These are phyloP conservation scores for Cucurbita moschata DNA, from an alignment of 306 rosid genomes.

Conservation along the genomic window DNA sequence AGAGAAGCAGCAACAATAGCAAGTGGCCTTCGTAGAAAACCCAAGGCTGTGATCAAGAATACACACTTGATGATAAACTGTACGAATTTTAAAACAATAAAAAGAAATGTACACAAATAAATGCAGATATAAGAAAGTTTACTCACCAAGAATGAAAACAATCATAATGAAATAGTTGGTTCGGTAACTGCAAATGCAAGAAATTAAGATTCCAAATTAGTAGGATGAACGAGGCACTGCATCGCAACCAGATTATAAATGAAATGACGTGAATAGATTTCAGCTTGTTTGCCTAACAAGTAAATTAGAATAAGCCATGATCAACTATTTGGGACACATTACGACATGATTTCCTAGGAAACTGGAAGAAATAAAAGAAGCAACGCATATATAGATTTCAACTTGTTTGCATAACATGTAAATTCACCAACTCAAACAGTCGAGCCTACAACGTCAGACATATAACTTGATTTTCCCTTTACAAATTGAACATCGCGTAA, in stretches of 20 bases:
- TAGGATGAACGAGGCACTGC: not conserved
- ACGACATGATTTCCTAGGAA: not conserved
- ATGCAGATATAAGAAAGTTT: not conserved
- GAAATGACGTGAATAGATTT: not conserved
- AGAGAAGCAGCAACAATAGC: conserved; percentile 70
- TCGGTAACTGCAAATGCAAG: conserved; percentile 55
- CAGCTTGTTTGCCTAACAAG: not conserved
- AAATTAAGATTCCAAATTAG: not conserved
- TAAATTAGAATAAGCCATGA: not conserved
- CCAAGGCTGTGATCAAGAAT: conserved; percentile 51
- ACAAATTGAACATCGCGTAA: not conserved
- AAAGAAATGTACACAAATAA: not conserved
- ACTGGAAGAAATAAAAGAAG: not conserved
- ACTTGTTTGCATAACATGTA: not conserved
- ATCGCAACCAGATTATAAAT: not conserved
- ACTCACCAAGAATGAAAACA: conserved; percentile 58
- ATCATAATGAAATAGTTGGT: conserved; percentile 90
- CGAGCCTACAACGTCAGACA: not conserved
- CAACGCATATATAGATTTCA: not conserved
- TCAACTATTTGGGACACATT: not conserved
- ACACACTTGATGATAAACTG: not conserved
- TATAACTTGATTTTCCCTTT: not conserved
- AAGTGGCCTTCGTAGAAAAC: conserved; percentile 75
- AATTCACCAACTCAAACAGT: not conserved
- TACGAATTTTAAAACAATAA: not conserved